Evolutionary conservation across 108 stramenopile species (phyloP), one percentile per base, ranked within the genome.

Genomic region (Cylindrotheca fusiformis): DNA sequence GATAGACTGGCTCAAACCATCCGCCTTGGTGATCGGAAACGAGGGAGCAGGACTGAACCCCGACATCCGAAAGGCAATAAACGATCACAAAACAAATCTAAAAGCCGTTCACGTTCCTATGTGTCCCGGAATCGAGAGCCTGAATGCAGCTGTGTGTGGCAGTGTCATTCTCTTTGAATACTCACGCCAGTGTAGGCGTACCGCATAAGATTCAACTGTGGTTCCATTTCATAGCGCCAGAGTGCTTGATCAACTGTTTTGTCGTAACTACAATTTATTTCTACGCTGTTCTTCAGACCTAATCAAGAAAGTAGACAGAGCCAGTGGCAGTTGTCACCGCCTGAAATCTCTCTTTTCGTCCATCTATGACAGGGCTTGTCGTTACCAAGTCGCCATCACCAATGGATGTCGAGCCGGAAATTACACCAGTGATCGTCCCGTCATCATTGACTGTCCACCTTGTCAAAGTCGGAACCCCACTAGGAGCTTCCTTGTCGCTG

Each of bases 91-190:
- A 6, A 28, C 26, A 26, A 18, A 51, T 18, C 69, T 91, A 44
- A 57, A 65, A 44, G 76, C 89, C 14, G 83, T 91, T 14, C 83
- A 90, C 60, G 72, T 95, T 44, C 90, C 90, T 1, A 91, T 95
- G 90, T 70, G 81, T 49, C 54, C 66, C n/a, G 87, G 83, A 2
- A 85, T 85, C 29, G 93, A 95, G 77, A 88, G 87, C 52, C 66
- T 95, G 64, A 95, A 95, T 70, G 93, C 88, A 6, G 90, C 88
- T 17, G 71, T 91, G 23, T 87, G 88, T 78, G 93, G 93, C 10
- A 86, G 86, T 64, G 83, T 90, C 3, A 79, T 95, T 0, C 67
- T 95, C 80, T 91, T 91, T 74, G 93, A 94, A 52, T 82, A 85
- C 53, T 36, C 57, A 28, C 46, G 63, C 27, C 71, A 72, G 32